Conservation (phyloP, 164 flowering plant species). For the Hamamelis virginiana region DNA sequence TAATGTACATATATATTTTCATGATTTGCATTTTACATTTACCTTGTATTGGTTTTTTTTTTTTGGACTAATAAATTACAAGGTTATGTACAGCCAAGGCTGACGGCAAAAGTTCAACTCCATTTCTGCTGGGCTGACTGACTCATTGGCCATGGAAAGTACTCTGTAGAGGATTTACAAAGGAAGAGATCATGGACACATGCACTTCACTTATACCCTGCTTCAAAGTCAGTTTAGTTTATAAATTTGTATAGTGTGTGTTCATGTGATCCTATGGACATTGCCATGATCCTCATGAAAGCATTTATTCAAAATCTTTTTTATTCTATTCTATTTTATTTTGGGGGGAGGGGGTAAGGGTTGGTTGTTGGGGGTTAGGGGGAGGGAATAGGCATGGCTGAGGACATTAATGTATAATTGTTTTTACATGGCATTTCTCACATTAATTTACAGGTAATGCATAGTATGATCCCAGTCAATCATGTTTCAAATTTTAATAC, state of each 20-base stretch:
- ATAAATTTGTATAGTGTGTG: background rate
- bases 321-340: too few relatives aligned
- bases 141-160: background rate
- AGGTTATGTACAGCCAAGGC: background rate
- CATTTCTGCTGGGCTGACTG: background rate
- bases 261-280: conserved; percentile 5
- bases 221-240: background rate
- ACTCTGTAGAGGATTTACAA: background rate
- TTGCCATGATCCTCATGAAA: background rate
- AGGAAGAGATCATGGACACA: background rate
- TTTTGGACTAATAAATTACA: background rate
- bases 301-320: background rate
- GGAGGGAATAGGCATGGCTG: background rate
- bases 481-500: too few relatives aligned
- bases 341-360: too few relatives aligned
- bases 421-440: background rate
- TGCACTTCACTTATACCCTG: background rate
- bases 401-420: background rate
- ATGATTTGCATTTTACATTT: too few relatives aligned
- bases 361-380: too few relatives aligned
- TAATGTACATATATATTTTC: background rate
- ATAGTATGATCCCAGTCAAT: too few relatives aligned
- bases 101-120: background rate
- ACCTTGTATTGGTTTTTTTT: background rate
- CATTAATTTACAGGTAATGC: too few relatives aligned